Evolutionary conservation across 208 protist species (phyloP), one percentile per base, ranked within the genome.

Genomic region (Trypanosoma rangeli): DNA sequence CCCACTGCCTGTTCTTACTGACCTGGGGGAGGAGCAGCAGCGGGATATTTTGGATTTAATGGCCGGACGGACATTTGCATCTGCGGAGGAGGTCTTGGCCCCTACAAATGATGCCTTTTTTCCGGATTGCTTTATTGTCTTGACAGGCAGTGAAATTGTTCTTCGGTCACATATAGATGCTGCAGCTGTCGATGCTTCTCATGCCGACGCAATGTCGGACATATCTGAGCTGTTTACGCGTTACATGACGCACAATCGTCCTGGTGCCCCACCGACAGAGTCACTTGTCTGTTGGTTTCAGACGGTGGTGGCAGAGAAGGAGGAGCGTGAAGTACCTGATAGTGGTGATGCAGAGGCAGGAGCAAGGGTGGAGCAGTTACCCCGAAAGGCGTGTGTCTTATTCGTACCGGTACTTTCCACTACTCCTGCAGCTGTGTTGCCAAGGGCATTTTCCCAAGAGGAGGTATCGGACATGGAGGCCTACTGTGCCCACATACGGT

Each of bases 231-330:
- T 70, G 58, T 62, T 85, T 28, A 66, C 68, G 18, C 35, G 55
- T 10, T 85, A 69, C 54, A 48, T 67, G 53, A 79, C 60, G 63
- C 64, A 85, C 44, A 72, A 78, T 55, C 52, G 37, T 33, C 66
- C 22, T 37, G 64, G 16, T 57, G 74, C 49, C 10, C 74, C 73
- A 50, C 72, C 78, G 42, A 70, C 69, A 8, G 58, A 71, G 44
- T 83, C 78, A 42, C 75, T 87, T 39, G 9, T 82, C 26, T 82
- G 80, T 46, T 95, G 90, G 87, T 82, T 92, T 54, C 76, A 90
- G 52, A 84, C 79, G 46, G 80, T 96, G n/a, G 63, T 71, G 13
- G 86, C 83, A 9, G 82, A 81, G 5, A 65, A 60, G 16, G 71
- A 60, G 28, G 57, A 53, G 4, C 44, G 71, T 18, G 73, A 56